These are phyloP conservation scores for Aureobasidium sp. DNA, from an alignment of 2,329 filamentous ascomycete species.

Conservation along the genomic window DNA sequence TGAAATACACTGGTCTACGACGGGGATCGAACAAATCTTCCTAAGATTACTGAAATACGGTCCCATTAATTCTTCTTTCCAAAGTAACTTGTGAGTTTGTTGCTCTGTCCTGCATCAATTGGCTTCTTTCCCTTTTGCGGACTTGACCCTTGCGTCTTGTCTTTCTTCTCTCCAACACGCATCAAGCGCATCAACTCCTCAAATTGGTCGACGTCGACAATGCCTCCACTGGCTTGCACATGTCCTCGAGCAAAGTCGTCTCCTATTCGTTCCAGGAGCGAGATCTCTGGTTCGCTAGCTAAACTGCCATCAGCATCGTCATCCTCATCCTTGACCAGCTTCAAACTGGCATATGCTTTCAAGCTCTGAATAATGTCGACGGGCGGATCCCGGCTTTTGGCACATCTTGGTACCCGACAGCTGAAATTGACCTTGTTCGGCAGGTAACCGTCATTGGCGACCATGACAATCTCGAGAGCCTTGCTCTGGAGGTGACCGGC, in stretches of 20 bases:
- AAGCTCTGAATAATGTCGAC: slow-evolving; percentile 59
- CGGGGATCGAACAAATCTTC: neutral
- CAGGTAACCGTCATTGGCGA: slow-evolving; percentile 61
- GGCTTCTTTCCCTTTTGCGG: slow-evolving; percentile 30
- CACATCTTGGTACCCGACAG: slow-evolving; percentile 54
- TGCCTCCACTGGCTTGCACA: slow-evolving; percentile 61
- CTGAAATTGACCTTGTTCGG: slow-evolving; percentile 60
- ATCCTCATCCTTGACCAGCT: slow-evolving; percentile 16
- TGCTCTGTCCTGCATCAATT: slow-evolving; percentile 40
- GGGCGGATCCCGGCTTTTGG: slow-evolving; percentile 46
- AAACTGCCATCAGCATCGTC: neutral
- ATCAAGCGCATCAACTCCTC: slow-evolving; percentile 57
- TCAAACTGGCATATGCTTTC: slow-evolving; percentile 41
- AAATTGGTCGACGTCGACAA: slow-evolving; percentile 54
- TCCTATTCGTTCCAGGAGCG: slow-evolving; percentile 47
- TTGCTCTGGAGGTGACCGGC: slow-evolving; percentile 53
- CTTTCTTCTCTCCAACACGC: slow-evolving; percentile 50
- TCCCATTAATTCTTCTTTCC: slow-evolving; percentile 28
- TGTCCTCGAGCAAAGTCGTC: slow-evolving; percentile 61
- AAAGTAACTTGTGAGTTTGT: slow-evolving; percentile 52
- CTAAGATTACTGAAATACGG: neutral
- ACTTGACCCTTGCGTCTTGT: slow-evolving; percentile 30
- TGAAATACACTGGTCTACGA: no score
- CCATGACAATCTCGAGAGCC: slow-evolving; percentile 56
- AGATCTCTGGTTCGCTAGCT: slow-evolving; percentile 15